Evolutionary conservation across 352 stramenopile species (phyloP), one percentile per base, ranked within the genome.

Genomic region (Globisporangium ultimum): DNA sequence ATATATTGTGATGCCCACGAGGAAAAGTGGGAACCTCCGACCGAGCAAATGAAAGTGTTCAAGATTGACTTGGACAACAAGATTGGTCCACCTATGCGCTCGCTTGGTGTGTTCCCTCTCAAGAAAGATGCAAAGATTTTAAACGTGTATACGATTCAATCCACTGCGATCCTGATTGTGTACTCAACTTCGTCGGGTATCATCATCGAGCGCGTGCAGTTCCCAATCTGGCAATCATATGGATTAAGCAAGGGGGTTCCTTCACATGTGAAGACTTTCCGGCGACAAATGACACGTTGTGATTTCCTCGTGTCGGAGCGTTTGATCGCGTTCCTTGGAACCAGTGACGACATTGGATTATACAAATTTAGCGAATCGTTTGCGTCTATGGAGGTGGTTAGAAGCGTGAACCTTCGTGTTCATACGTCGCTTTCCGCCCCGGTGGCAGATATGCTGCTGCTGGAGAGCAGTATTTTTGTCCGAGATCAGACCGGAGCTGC

Each of bases 401-500:
- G 56, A 14, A 50, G 7, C 14, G n/a, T 61, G 36, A 56, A 52
- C 46, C 22, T 48, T 46, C 59, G 40, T 11, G 53, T 71, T 7
- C 42, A 57, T 6, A 69, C 64, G n/a, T 61, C 63, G 15, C 22
- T 74, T 2, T 8, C 15, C n/a, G 17, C 55, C 14, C 59, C 67
- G 17, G 21, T 69, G 6, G 14, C 10, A 2, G 51, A 54, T 18
- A n/a, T 70, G 9, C 11, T 64, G 21, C 20, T 74, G 38, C 32
- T 64, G n/a, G 55, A 71, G 24, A 41, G 24, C 55, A 53, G 12
- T 0, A 14, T 87, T 5, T 75, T 74, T 28, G 53, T 77, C n/a
- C 69, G 55, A 8, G 77, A 83, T 36, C 41, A 24, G 3, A 59
- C 61, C 12, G 66, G 69, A 6, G 60, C 57, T 0, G 64, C 74